Evolutionary conservation across 2,329 filamentous ascomycete genomes (phyloP), one percentile per base, ranked within the genome.

Genomic region (Alternaria novae-zelandiae): DNA sequence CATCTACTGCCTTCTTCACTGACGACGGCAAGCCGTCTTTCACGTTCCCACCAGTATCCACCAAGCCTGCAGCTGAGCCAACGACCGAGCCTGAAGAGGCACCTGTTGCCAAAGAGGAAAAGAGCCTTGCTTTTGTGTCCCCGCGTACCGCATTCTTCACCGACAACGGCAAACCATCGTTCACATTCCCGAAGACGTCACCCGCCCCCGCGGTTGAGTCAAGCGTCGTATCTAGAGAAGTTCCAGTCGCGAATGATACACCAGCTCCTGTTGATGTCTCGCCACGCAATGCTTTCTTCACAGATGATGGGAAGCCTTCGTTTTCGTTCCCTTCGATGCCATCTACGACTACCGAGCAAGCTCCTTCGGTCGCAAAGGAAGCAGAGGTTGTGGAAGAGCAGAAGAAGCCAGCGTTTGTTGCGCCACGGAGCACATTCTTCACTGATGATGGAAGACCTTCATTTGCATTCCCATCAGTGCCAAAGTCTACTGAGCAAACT

Each of bases 111-210:
- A 49, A 54, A 30, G 21, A 47, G 28, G 25, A 25, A 9, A 23
- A 32, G 50, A 53, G 47, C 36, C 26, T 36, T 30, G 32, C 51
- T 6, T 17, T 25, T 25, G 64, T 65, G 23, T 47, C 54, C 12
- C 67, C 67, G 5, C 63, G 59, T 13, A 68, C 61, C 10, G 54
- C 57, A 5, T 63, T 61, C 54, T 66, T 66, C 26, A 58, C 57
- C 6, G 64, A 66, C 43, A 46, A 49, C 25, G 60, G 64, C 11
- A 66, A 60, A 15, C 60, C 64, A 17, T 28, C 57, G 5, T 66
- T 64, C 50, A 54, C 54, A 4, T 63, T 64, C 43, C 59, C 63
- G 15, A 54, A 15, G 10, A 41, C 3, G 28, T 7, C 28, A 36
- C 7, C 28, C 20, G 32, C 28, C 13, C 49, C 49, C 23, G 49